Evolutionary conservation across 139 green algal genomes (phyloP).

Genomic region (Diplosphaera chodatii): DNA sequence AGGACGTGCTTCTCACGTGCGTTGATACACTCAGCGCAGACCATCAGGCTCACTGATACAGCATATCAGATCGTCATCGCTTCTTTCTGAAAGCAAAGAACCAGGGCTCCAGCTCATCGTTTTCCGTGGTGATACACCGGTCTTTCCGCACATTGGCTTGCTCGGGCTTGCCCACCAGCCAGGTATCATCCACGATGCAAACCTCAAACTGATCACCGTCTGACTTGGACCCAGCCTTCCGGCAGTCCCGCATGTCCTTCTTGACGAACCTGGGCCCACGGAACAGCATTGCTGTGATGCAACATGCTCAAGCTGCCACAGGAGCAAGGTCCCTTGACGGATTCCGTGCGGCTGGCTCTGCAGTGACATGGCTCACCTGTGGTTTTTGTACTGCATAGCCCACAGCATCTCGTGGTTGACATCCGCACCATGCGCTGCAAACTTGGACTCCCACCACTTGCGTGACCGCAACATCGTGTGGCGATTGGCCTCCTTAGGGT

Average conservation of each 20-base stretch:
- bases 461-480: conserved; percentile 39
- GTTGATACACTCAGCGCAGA: too few species aligned
- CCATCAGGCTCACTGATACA: too few species aligned
- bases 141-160: conserved; percentile 35
- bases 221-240: conserved; percentile 21
- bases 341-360: too few species aligned
- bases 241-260: conserved; percentile 24
- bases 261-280: conserved; percentile 8
- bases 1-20: too few species aligned
- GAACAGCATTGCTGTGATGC: too few species aligned
- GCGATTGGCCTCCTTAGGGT: conserved; percentile 30
- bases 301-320: too few species aligned
- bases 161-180: conserved; percentile 34
- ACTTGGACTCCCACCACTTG: conserved; percentile 34
- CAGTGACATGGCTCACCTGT: not conserved
- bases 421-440: conserved; percentile 28
- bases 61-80: not conserved
- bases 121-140: conserved; percentile 31
- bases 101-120: conserved; percentile 39
- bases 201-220: conserved; percentile 38
- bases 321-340: too few species aligned
- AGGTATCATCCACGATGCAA: conserved; percentile 39
- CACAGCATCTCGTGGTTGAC: conserved; percentile 34
- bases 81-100: conserved; percentile 39
- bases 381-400: conserved; percentile 28